Conservation (phyloP, 805 yeast genomes). For the Cyberlindnera mrakii region DNA sequence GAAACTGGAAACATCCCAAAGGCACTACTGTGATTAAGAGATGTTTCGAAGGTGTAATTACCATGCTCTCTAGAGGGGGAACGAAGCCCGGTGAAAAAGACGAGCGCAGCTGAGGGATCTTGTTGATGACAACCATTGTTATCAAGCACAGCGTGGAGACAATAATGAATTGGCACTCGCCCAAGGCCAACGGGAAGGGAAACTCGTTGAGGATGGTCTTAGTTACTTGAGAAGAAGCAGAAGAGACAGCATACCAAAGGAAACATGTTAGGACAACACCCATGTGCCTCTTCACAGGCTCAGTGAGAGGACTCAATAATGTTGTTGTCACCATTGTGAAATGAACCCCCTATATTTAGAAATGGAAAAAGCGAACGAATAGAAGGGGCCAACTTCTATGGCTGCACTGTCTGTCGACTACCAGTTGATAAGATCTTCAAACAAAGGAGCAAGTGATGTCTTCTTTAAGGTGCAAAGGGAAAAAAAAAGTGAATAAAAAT, state of each 20-base stretch:
- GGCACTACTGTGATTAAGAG: constrained; percentile 50
- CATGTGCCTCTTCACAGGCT: constrained; percentile 3
- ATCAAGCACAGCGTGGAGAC: constrained; percentile 38
- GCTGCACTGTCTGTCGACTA: no score
- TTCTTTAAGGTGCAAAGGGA: no score
- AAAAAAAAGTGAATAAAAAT: no score
- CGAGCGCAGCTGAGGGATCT: constrained; percentile 25
- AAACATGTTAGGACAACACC: constrained; percentile 33
- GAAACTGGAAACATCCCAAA: constrained; percentile 58
- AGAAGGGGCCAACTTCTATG: no score
- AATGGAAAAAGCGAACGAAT: no score
- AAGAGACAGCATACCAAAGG: constrained; percentile 56
- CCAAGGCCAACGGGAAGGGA: constrained; percentile 56
- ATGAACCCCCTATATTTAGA: no score
- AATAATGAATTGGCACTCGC: constrained; percentile 56
- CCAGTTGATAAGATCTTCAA: no score
- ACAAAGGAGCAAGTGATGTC: no score
- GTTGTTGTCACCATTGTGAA: no score
- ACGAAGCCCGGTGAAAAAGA: constrained; percentile 51
- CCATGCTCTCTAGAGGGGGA: constrained; percentile 28
- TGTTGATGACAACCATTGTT: constrained; percentile 31
- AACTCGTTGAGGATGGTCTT: constrained; percentile 48
- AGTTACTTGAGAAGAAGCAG: constrained; percentile 60
- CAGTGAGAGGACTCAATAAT: constrained; percentile 1
- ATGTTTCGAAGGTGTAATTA: constrained; percentile 30